Base-by-base conservation (phyloP, 1,284 basidiomycete species). In the Sporisorium graminicola region DNA sequence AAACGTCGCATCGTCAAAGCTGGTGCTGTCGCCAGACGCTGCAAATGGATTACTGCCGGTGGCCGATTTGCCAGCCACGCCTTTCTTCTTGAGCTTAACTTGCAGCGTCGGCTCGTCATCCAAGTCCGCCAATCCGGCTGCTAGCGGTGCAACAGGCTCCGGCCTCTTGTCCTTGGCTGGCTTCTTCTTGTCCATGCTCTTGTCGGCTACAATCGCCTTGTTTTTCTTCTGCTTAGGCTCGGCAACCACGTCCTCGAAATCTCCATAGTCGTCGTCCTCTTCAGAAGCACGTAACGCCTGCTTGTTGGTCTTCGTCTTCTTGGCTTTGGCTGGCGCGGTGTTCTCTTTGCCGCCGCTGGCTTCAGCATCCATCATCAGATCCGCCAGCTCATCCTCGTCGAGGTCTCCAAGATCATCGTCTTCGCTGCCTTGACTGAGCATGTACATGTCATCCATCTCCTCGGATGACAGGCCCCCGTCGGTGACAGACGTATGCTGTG, bases 301-400 rank as follows among this genome's bases (percentile, higher is more conserved):
- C 62, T 58, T 64, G 50, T 60, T 73, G 43, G 51, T 10, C 55
- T 57, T 59, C 54, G 56, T 18, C 49, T 60, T 65, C 47, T 58
- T 65, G 31, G 24, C 35, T 43, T 68, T 69, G 50, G 9, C 47
- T 4, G 67, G 59, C 2, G 68, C 64, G 0, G 63, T 57, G 8
- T 74, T 73, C 54, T 78, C 77, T 57, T 81, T 81, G 22, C 69
- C 69, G 35, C 58, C 35, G 43, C 60, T 62, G 16, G 65, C 65
- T n/a, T 73, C 79, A 2, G 74, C 74, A 22, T 77, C 79, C 0
- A 76, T 74, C 40, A 76, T 57, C 44, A 80, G 70, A 29, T 68
- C 65, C 1, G 58, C 67, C 26, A 77, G 72, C 58, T 84, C 84
- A 58, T 83, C 83, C 1, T 80, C 75, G 27, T 85, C 73, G 9